phyloP scores from a whole-genome alignment of 1,284 basidiomycete species.

The Omphalotus olearius region DNA sequence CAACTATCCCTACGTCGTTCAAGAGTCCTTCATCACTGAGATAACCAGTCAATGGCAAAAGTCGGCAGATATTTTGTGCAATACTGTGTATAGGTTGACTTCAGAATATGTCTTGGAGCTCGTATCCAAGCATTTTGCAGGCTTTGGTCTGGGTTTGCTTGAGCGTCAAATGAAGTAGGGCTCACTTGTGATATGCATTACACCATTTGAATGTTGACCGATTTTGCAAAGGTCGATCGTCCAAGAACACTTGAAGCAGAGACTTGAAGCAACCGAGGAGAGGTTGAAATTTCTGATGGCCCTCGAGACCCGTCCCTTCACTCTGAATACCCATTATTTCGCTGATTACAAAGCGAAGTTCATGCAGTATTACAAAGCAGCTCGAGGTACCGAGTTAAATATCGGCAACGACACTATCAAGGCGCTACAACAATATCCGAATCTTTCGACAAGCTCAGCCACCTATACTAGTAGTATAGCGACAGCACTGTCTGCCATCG shows the following conservation, averaged over 20 bases:
- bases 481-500: constrained; percentile 32
- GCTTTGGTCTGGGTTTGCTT: constrained; percentile 49
- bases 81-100: constrained; percentile 36
- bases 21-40: constrained; percentile 41
- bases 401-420: constrained; percentile 22
- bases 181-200: constrained; percentile 4
- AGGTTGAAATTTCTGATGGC: constrained; percentile 47
- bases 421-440: constrained; percentile 21
- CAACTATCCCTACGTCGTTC: constrained; percentile 60
- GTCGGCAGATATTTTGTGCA: constrained; percentile 48
- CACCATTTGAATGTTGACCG: not conserved
- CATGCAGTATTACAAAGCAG: constrained; percentile 40
- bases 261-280: constrained; percentile 36
- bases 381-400: constrained; percentile 24
- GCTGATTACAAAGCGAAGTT: constrained; percentile 56
- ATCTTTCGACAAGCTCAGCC: too few species aligned
- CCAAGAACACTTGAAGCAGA: constrained; percentile 33
- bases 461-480: not conserved
- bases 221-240: constrained; percentile 35
- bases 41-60: constrained; percentile 45
- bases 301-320: constrained; percentile 50
- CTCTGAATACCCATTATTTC: constrained; percentile 57
- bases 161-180: constrained; percentile 51
- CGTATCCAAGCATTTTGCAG: constrained; percentile 42
- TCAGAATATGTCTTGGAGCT: constrained; percentile 35